A percentile compares a stretch with the other conserved stretches of the same genome.
Evolutionary conservation across 345 rosid genomes (phyloP).

Genomic region (Hirschfeldia incana): DNA sequence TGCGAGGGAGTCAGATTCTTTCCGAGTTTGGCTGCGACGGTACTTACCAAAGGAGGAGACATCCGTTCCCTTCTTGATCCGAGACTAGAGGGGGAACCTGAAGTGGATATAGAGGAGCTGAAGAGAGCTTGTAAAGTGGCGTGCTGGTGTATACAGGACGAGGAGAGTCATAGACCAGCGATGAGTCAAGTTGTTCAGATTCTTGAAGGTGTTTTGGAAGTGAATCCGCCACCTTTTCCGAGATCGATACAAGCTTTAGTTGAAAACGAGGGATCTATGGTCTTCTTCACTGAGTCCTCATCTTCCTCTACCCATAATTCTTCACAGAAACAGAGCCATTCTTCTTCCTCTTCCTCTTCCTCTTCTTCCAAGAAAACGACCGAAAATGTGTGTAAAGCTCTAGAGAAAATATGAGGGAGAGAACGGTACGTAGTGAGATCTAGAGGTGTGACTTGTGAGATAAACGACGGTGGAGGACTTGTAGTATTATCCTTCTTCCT

Average conservation of each 20-base stretch:
- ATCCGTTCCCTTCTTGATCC: conserved; percentile 55
- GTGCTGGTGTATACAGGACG: conserved; percentile 89
- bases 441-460: conserved; percentile 45
- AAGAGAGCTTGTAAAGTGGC: conserved; percentile 61
- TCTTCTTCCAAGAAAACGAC: conserved; percentile 14
- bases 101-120: conserved; percentile 59
- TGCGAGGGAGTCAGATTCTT: conserved; percentile 43
- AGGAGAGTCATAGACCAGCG: conserved; percentile 64
- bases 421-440: conserved; percentile 8
- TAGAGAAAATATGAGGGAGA: too few relatives aligned
- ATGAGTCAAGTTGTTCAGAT: conserved; percentile 89
- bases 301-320: conserved; percentile 27
- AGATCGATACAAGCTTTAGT: conserved; percentile 56
- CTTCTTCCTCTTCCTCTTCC: conserved; percentile 41
- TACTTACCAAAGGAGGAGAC: conserved; percentile 49
- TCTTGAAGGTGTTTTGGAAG: conserved; percentile 69
- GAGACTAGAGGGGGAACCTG: conserved; percentile 39
- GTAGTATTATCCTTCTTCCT: too few relatives aligned
- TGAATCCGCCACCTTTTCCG: conserved; percentile 58
- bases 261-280: conserved; percentile 23
- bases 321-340: conserved; percentile 34
- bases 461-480: too few relatives aligned
- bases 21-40: conserved; percentile 60
- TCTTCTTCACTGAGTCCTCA: conserved; percentile 39
- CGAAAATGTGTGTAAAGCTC: too few relatives aligned